Percentiles rank a stretch among this genome's conserved stretches.
These are phyloP conservation scores for Colletotrichum phormii DNA, from an alignment of 2,329 filamentous ascomycete species.

Conservation along the genomic window DNA sequence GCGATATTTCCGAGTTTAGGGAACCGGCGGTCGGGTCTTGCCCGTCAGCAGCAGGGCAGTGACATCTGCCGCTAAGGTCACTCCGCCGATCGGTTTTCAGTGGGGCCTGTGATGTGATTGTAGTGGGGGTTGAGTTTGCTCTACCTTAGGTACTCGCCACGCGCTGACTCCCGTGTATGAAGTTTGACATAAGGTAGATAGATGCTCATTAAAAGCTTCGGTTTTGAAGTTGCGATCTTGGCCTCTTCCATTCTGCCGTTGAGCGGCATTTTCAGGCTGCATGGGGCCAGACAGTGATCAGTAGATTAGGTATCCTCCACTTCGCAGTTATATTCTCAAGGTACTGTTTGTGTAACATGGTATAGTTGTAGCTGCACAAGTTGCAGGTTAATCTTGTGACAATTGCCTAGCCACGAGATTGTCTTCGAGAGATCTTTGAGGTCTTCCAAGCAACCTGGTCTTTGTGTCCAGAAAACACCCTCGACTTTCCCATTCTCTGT, in stretches of 20 bases:
- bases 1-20: slow-evolving; percentile 19
- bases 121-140: background rate
- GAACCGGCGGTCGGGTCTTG: slow-evolving; percentile 10
- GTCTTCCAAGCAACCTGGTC: background rate
- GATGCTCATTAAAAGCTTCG: background rate
- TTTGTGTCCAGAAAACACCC: background rate
- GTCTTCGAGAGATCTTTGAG: background rate
- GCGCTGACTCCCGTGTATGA: background rate
- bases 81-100: slow-evolving; percentile 18
- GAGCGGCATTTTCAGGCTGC: background rate
- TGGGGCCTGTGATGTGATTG: slow-evolving; percentile 24
- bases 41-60: slow-evolving; percentile 1
- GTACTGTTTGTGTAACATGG: background rate
- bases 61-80: slow-evolving; percentile 2
- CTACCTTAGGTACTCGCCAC: background rate
- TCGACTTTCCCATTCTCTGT: background rate
- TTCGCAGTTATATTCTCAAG: background rate
- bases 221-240: background rate
- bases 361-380: background rate
- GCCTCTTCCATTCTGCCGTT: background rate
- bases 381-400: no score
- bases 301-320: background rate
- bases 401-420: background rate
- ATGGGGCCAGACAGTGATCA: background rate
- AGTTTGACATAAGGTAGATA: background rate